Conservation (phyloP, 768 basidiomycete species). For the Serendipita sp. region DNA sequence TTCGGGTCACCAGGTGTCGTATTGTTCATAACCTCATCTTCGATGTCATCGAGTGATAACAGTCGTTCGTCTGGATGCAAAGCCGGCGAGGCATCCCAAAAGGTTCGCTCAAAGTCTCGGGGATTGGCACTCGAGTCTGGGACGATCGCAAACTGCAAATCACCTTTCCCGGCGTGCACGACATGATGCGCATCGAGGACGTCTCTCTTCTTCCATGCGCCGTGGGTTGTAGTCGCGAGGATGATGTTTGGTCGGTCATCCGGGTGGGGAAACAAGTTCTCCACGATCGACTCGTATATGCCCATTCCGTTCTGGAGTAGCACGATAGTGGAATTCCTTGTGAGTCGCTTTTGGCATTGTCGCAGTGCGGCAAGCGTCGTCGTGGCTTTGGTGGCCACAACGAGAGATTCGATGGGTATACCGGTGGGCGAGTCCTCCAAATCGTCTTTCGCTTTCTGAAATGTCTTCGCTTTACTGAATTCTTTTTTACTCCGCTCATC, state of each 20-base stretch:
- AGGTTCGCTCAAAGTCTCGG: constrained; percentile 45
- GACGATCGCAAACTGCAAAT: constrained; percentile 62
- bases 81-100: constrained; percentile 18
- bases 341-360: constrained; percentile 44
- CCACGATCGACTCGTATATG: constrained; percentile 60
- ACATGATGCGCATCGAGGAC: constrained; percentile 27
- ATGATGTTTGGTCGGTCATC: constrained; percentile 69
- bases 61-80: constrained; percentile 23
- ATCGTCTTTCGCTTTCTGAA: not conserved
- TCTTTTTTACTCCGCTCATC: not conserved
- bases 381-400: constrained; percentile 70
- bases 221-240: constrained; percentile 67
- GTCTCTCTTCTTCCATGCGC: constrained; percentile 38
- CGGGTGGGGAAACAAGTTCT: constrained; percentile 53
- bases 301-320: constrained; percentile 95
- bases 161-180: constrained; percentile 54
- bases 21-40: constrained; percentile 11
- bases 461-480: not conserved
- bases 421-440: not conserved
- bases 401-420: constrained; percentile 49
- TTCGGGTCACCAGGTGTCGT: constrained; percentile 20
- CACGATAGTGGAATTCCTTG: constrained; percentile 59
- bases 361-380: constrained; percentile 41
- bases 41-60: constrained; percentile 38
- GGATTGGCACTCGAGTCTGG: constrained; percentile 36